Percentiles rank a stretch among this genome's conserved stretches.
These are phyloP conservation scores for Lithospermum erythrorhizon DNA, from an alignment of 257 asterid genomes.

Conservation along the genomic window DNA sequence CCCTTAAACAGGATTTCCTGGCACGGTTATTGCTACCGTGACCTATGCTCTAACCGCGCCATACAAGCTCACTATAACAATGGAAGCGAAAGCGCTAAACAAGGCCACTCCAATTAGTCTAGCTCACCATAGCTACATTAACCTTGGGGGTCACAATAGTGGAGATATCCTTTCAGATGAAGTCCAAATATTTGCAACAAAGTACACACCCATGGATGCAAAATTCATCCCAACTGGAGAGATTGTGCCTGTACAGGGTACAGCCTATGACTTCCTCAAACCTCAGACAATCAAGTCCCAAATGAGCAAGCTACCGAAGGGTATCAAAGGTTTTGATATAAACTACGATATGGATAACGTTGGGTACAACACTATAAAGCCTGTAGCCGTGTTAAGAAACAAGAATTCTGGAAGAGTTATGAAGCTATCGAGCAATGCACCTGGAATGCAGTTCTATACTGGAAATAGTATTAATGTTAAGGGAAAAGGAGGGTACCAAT, in stretches of 20 bases:
- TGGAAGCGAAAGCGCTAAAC: slow-evolving; percentile 15
- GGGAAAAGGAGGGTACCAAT: slow-evolving; percentile 16
- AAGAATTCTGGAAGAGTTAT: slow-evolving; percentile 15
- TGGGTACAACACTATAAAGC: neutral
- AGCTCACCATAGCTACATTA: slow-evolving; percentile 19
- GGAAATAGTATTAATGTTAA: slow-evolving; percentile 1
- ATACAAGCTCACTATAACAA: slow-evolving; percentile 8
- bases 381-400: slow-evolving; percentile 2
- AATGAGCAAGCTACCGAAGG: neutral
- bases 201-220: slow-evolving; percentile 4
- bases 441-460: slow-evolving; percentile 17
- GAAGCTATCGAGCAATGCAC: slow-evolving; percentile 7
- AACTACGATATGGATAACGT: slow-evolving; percentile 8
- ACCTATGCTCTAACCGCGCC: slow-evolving; percentile 4
- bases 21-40: slow-evolving; percentile 14
- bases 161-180: slow-evolving; percentile 15
- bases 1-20: slow-evolving; percentile 19
- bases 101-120: slow-evolving; percentile 24
- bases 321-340: slow-evolving; percentile 4
- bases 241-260: slow-evolving; percentile 7
- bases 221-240: slow-evolving; percentile 13
- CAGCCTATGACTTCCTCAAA: slow-evolving; percentile 15
- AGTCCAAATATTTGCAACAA: slow-evolving; percentile 16
- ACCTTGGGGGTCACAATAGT: slow-evolving; percentile 22
- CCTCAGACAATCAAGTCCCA: slow-evolving; percentile 8